Conservation (phyloP, 2,329 filamentous ascomycete genomes). For the Neoascochyta sp. region DNA sequence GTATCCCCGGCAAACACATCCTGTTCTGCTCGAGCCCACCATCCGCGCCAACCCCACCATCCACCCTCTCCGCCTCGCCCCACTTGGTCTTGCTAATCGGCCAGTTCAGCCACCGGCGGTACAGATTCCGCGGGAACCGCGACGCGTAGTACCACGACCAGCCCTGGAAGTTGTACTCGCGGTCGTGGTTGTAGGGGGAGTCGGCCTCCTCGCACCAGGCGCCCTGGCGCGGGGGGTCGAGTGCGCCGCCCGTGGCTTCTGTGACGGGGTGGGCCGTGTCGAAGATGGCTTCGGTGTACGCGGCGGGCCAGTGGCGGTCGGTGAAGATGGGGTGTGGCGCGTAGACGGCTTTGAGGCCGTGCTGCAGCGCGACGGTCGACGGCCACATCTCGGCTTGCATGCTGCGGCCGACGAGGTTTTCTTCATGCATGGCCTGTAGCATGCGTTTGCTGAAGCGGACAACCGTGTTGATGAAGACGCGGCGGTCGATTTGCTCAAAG, state of each 20-base stretch:
- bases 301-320: slow-evolving; percentile 79
- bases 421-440: slow-evolving; percentile 82
- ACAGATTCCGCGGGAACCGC: slow-evolving; percentile 75
- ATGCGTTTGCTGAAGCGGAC: slow-evolving; percentile 77
- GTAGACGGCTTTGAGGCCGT: slow-evolving; percentile 89
- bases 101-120: slow-evolving; percentile 81
- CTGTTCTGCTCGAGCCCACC: slow-evolving; percentile 59
- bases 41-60: slow-evolving; percentile 36
- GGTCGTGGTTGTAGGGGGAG: slow-evolving; percentile 53
- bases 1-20: slow-evolving; percentile 88
- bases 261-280: slow-evolving; percentile 53
- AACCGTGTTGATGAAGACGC: slow-evolving; percentile 84
- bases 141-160: slow-evolving; percentile 92
- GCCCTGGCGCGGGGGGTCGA: slow-evolving; percentile 60
- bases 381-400: slow-evolving; percentile 99
- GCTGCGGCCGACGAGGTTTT: slow-evolving; percentile 81
- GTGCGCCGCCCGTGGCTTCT: slow-evolving; percentile 36
- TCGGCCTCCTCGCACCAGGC: slow-evolving; percentile 45
- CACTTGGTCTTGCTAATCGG: slow-evolving; percentile 75
- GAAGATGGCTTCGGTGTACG: slow-evolving; percentile 72
- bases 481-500: slow-evolving; percentile 57
- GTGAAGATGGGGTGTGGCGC: slow-evolving; percentile 86
- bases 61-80: slow-evolving; percentile 67
- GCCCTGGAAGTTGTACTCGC: slow-evolving; percentile 84
- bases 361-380: slow-evolving; percentile 78